These are phyloP conservation scores for Didymella sp. DNA, from an alignment of 2,329 filamentous ascomycete species.

Conservation along the genomic window DNA sequence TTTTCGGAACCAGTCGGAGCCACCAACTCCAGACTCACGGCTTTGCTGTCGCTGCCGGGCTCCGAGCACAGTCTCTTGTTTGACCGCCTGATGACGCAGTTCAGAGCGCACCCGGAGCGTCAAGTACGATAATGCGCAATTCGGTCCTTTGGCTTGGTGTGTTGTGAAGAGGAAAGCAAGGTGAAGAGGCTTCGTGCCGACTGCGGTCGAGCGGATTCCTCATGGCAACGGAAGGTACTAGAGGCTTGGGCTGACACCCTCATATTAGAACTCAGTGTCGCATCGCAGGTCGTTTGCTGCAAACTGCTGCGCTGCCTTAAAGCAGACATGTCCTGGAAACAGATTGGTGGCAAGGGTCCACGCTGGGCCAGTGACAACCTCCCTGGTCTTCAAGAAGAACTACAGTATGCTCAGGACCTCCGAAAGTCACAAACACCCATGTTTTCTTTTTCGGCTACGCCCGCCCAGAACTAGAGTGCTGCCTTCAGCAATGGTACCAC, in stretches of 20 bases:
- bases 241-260: not conserved
- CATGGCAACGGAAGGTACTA: not conserved
- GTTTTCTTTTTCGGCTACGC: constrained; percentile 1
- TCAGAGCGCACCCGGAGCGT: no score
- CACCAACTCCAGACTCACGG: not conserved
- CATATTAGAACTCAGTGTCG: not conserved
- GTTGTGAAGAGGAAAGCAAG: no score
- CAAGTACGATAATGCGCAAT: no score
- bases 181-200: not conserved
- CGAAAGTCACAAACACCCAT: not conserved
- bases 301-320: not conserved
- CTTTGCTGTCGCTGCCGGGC: not conserved
- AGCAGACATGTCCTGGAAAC: not conserved
- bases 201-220: not conserved
- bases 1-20: not conserved
- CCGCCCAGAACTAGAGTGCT: not conserved
- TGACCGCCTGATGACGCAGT: no score
- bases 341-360: not conserved
- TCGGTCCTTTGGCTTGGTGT: no score
- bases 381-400: not conserved
- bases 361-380: not conserved
- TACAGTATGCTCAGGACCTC: not conserved
- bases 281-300: not conserved
- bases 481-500: not conserved
- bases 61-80: not conserved